phyloP scores from a whole-genome alignment of 805 yeast genomes.

The Starmerella stigmatis region DNA sequence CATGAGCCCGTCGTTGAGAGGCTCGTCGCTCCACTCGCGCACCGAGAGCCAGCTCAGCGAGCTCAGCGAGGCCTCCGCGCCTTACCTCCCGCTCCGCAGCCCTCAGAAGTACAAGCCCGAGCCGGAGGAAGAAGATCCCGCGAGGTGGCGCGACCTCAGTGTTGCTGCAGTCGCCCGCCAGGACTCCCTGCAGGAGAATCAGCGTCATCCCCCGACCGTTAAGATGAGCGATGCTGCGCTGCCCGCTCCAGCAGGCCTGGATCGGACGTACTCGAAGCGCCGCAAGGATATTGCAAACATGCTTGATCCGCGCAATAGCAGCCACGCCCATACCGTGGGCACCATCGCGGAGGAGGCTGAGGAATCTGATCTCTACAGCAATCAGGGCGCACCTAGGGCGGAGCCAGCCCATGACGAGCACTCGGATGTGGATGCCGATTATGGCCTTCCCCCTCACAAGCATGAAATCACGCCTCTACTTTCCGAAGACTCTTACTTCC shows the following conservation, averaged over 20 bases:
- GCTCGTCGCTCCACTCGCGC: slow-evolving; percentile 16
- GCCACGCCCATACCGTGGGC: slow-evolving; percentile 5
- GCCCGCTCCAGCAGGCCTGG: slow-evolving; percentile 19
- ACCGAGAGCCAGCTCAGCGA: slow-evolving; percentile 17
- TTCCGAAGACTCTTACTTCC: slow-evolving; percentile 1
- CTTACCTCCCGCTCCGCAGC: neutral
- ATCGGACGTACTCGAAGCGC: slow-evolving; percentile 26
- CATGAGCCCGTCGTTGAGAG: slow-evolving; percentile 16
- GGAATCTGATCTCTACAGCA: slow-evolving; percentile 11
- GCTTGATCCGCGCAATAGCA: slow-evolving; percentile 21
- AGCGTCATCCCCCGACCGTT: slow-evolving; percentile 26
- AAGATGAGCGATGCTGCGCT: slow-evolving; percentile 8
- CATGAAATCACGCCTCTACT: slow-evolving; percentile 1
- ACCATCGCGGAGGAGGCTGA: slow-evolving; percentile 18
- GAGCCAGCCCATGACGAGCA: too few species aligned
- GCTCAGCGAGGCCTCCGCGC: slow-evolving; percentile 13
- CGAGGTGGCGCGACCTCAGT: slow-evolving; percentile 14
- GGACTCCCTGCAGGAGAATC: slow-evolving; percentile 29
- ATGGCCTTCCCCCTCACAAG: neutral
- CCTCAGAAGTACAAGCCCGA: slow-evolving; percentile 1
- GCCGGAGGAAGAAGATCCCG: slow-evolving; percentile 8
- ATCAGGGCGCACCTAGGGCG: too few species aligned
- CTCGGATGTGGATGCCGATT: too few species aligned
- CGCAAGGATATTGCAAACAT: slow-evolving; percentile 16
- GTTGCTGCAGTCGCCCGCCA: slow-evolving; percentile 24